Evolutionary conservation across 371 early-diverging fungal genomes (phyloP), one percentile per base, ranked within the genome.

Genomic region (Mucor sp.): DNA sequence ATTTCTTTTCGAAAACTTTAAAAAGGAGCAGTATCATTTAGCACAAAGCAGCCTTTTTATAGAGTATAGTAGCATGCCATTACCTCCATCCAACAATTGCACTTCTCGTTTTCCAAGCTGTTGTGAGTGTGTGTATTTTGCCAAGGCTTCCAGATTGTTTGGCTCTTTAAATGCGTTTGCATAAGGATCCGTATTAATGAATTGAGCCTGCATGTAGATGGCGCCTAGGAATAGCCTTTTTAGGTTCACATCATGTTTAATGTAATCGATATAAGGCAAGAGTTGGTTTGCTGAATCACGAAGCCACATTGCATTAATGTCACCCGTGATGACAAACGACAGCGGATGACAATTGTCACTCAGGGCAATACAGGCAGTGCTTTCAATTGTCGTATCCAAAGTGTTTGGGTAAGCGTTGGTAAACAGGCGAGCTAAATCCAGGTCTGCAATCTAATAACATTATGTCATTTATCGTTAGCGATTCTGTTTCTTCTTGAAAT

Each of bases 291-390:
- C 79, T 47, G 87, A 87, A 67, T 90, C 90, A 41, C 90, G 78
- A 0, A 89, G 74, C 90, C 90, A 90, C 84, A 88, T 88, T 19
- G 90, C 90, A 11, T 86, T 79, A 27, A 90, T 90, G 59, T 90
- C 90, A 17, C 90, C 90, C 1, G 90, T 90, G 28, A 90, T 85
- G 3, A 90, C 70, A 67, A 85, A 90, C 0, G 87, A 74, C 37
- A 86, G 74, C 17, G 86, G 84, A 17, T 57, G 60, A n/a, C 78
- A 75, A 32, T 50, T 14, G 6, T 50, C 53, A 14, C 21, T 19
- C 17, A 25, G 15, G 8, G 63, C 15, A 9, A 77, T 28, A 33
- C 81, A 81, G 5, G 71, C 53, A 15, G 75, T 74, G 21, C 62
- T 59, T 48, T 65, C 25, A 7, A 90, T 80, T 0, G 90, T 89